A percentile compares a stretch with the other conserved stretches of the same genome.
These are phyloP conservation scores for Lasiosphaeria miniovina DNA, from an alignment of 495 filamentous ascomycete species.

Conservation along the genomic window DNA sequence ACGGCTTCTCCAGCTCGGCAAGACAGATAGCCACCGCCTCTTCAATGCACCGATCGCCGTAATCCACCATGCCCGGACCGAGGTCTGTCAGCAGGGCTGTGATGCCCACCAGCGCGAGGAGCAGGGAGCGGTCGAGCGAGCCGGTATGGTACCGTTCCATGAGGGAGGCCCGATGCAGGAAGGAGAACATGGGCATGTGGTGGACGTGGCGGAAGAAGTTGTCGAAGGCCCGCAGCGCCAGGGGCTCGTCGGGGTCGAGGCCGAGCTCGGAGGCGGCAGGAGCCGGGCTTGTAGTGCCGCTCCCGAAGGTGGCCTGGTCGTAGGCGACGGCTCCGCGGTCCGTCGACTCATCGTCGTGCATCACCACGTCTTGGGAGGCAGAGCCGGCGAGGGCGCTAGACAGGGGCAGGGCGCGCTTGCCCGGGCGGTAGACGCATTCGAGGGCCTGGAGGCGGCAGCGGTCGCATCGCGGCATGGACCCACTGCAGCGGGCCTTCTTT, in stretches of 20 bases:
- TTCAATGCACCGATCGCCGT: slow-evolving; percentile 46
- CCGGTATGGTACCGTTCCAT: slow-evolving; percentile 52
- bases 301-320: slow-evolving; percentile 20
- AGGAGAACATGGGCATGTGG: slow-evolving; percentile 49
- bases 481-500: slow-evolving; percentile 49
- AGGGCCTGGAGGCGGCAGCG: slow-evolving; percentile 45
- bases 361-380: slow-evolving; percentile 6
- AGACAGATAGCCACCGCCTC: slow-evolving; percentile 43
- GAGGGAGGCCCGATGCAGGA: slow-evolving; percentile 49
- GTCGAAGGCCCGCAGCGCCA: slow-evolving; percentile 43
- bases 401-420: slow-evolving; percentile 37
- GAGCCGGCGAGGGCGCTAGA: slow-evolving; percentile 1
- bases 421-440: slow-evolving; percentile 48
- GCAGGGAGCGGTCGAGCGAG: slow-evolving; percentile 43
- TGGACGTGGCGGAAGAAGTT: slow-evolving; percentile 50
- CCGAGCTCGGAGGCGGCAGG: slow-evolving; percentile 12
- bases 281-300: slow-evolving; percentile 22
- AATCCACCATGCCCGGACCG: slow-evolving; percentile 39
- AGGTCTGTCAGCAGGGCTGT: slow-evolving; percentile 44
- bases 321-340: slow-evolving; percentile 14
- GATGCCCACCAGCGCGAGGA: slow-evolving; percentile 48
- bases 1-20: slow-evolving; percentile 43
- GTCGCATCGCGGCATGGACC: slow-evolving; percentile 45
- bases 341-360: slow-evolving; percentile 13
- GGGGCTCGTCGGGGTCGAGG: slow-evolving; percentile 35